These are phyloP conservation scores for Gyromitra esculenta DNA, from an alignment of 2,329 filamentous ascomycete species.

Conservation along the genomic window DNA sequence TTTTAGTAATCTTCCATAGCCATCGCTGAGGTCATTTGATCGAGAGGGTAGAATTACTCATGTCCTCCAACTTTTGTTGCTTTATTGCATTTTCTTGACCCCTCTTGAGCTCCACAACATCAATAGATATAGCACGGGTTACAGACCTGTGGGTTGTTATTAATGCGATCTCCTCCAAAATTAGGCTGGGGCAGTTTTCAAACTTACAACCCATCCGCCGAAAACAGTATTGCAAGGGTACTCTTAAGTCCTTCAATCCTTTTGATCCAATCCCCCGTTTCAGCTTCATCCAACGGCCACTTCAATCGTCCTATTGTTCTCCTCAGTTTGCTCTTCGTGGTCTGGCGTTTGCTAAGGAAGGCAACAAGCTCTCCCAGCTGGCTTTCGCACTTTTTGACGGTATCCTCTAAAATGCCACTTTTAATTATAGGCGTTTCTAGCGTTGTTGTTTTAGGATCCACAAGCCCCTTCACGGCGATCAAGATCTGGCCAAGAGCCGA, in stretches of 20 bases:
- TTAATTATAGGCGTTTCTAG: slow-evolving; percentile 15
- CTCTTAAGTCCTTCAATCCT: slow-evolving; percentile 46
- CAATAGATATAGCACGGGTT: slow-evolving; percentile 36
- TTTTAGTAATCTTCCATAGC: not conserved
- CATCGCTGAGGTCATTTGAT: not conserved
- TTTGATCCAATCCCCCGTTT: slow-evolving; percentile 34
- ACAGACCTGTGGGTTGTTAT: not conserved
- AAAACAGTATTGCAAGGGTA: slow-evolving; percentile 37
- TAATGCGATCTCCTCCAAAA: not conserved
- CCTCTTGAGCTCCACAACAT: slow-evolving; percentile 23
- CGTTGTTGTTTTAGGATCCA: slow-evolving; percentile 10
- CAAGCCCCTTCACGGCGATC: not conserved
- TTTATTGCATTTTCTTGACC: slow-evolving; percentile 24
- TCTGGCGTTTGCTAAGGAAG: slow-evolving; percentile 23
- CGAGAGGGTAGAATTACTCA: not conserved
- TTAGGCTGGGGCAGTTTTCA: not conserved
- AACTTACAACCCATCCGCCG: slow-evolving; percentile 33
- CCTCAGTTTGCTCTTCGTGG: slow-evolving; percentile 15
- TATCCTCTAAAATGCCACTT: not conserved
- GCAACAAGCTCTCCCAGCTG: slow-evolving; percentile 22
- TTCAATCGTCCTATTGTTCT: slow-evolving; percentile 28
- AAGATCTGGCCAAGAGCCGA: slow-evolving; percentile 25
- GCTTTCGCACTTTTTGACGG: slow-evolving; percentile 16
- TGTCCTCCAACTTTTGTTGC: slow-evolving; percentile 6
- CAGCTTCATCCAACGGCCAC: slow-evolving; percentile 46